A percentile compares a stretch with the other conserved stretches of the same genome.
phyloP scores from a whole-genome alignment of 352 stramenopile species.

The Globisporangium nagaii region DNA sequence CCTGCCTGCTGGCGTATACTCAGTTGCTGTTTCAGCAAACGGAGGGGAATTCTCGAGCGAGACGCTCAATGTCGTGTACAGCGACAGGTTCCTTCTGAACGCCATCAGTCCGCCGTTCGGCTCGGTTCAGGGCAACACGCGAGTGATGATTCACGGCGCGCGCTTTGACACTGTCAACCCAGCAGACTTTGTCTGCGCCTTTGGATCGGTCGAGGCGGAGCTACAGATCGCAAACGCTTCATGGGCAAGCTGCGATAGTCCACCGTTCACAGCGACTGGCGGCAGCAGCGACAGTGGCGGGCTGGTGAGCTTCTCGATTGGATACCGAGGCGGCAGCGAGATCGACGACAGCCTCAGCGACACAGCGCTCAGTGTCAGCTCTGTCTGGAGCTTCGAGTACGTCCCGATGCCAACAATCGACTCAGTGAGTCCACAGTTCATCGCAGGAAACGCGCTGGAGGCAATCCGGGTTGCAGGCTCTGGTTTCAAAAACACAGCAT shows the following conservation, averaged over 20 bases:
- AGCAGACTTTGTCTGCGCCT: conserved; percentile 26
- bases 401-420: conserved; percentile 2
- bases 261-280: background rate
- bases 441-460: background rate
- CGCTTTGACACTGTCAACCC: conserved; percentile 15
- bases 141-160: conserved; percentile 21
- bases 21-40: conserved; percentile 41
- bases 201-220: conserved; percentile 15
- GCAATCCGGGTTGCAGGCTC: conserved; percentile 17
- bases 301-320: conserved; percentile 15
- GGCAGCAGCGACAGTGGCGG: background rate
- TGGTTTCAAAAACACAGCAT: conserved; percentile 36
- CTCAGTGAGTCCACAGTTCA: conserved; percentile 4
- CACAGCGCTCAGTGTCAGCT: background rate
- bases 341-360: background rate
- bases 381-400: background rate
- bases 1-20: conserved; percentile 33
- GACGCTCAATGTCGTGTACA: conserved; percentile 30
- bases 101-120: conserved; percentile 34
- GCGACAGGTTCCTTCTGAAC: conserved; percentile 28
- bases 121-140: conserved; percentile 32
- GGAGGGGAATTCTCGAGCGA: conserved; percentile 37
- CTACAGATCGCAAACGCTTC: conserved; percentile 16
- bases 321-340: background rate
- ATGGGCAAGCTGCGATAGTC: conserved; percentile 19